Conservation (phyloP, 768 basidiomycete genomes). For the Mycena galopus region DNA sequence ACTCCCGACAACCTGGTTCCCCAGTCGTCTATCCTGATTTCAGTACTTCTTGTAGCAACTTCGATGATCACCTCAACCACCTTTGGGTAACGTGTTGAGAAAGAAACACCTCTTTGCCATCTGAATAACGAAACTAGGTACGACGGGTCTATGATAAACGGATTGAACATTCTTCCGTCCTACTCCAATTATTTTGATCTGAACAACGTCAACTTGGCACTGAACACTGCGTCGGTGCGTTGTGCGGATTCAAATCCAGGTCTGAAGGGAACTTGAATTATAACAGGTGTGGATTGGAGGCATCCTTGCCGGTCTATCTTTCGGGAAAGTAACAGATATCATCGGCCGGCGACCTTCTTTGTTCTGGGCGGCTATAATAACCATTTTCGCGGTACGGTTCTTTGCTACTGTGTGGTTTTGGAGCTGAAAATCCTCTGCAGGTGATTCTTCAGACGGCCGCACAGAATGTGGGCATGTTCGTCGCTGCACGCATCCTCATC, state of each 20-base stretch:
- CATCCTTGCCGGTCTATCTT: slow-evolving; percentile 40
- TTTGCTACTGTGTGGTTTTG: too few relatives aligned
- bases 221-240: slow-evolving; percentile 37
- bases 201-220: slow-evolving; percentile 23
- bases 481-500: slow-evolving; percentile 39
- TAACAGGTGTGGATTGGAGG: slow-evolving; percentile 39
- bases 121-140: neutral
- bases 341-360: slow-evolving; percentile 38
- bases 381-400: slow-evolving; percentile 30
- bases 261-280: neutral
- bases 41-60: slow-evolving; percentile 27
- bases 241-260: neutral
- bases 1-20: slow-evolving; percentile 27
- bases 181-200: slow-evolving; percentile 25
- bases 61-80: slow-evolving; percentile 34
- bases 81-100: slow-evolving; percentile 18
- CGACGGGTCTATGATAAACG: slow-evolving; percentile 34
- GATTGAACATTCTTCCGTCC: slow-evolving; percentile 38
- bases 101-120: too few relatives aligned
- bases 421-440: neutral
- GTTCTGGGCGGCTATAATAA: slow-evolving; percentile 40
- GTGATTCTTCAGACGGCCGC: slow-evolving; percentile 40
- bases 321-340: slow-evolving; percentile 39
- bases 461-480: slow-evolving; percentile 42
- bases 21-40: slow-evolving; percentile 26